Base-by-base conservation (phyloP, 768 basidiomycete species). In the Ramaria rubella region DNA sequence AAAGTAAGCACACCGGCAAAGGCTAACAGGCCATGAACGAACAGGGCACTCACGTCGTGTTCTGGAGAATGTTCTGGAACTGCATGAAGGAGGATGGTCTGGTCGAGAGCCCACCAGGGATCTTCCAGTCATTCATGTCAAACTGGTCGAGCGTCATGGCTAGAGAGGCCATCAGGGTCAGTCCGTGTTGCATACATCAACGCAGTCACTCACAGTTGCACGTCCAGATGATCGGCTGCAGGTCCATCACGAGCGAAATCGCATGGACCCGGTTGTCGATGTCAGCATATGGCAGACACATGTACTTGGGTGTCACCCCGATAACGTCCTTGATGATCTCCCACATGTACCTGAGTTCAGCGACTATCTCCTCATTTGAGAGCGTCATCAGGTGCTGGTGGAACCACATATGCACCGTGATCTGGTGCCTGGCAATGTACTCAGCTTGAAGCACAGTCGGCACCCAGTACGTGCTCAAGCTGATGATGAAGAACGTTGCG, bases 211-310 rank as follows among this genome's bases (percentile, higher is more conserved):
- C 65, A 45, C 82, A 78, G 11, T 79, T 76, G 11, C 77, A 74
- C 30, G 91, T 90, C 94, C 94, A 97, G 67, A 95, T 87, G 65
- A 96, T 83, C 26, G 95, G 90, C 11, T 84, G 74, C 71, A 97
- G 72, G 44, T 92, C 92, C 94, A 98, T 95, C 29, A 91, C 90
- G 53, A 90, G 69, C 19, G 85, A 74, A 67, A 98, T 92, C 38
- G 86, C 87, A 59, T 95, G 88, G 45, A 98, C 93, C 63, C 94
- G 91, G 72, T 92, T 87, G 68, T 98, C 94, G 27, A 91, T 87
- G 64, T 92, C 90, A 64, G 90, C 89, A 61, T 77, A 90, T 42
- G 90, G 90, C 40, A 88, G 84, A 57, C 89, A 81, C 87, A 87
- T 87, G 5, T 80, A 80, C 8, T 78, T 85, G 0, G 89, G 89